Base-by-base conservation (phyloP, 1,284 basidiomycete genomes). In the Athelia sp. region DNA sequence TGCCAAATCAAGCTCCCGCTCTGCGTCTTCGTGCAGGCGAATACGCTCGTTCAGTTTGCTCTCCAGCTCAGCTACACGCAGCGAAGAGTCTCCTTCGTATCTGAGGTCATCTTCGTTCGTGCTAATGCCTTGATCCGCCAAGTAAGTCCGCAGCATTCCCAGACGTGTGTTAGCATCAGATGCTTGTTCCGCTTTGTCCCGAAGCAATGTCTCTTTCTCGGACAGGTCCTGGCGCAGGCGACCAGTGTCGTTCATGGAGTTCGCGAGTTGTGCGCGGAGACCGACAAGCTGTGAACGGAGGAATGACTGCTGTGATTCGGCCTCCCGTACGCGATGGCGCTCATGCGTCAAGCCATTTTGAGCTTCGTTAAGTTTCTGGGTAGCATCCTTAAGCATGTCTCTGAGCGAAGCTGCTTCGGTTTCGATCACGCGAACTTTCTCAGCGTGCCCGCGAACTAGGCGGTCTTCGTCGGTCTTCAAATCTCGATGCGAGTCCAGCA, bases 121-220 rank as follows among this genome's bases (percentile, higher is more conserved):
- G 24, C 76, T 76, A 47, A 97, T 78, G 9, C 93, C 94, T 59
- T 93, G 88, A 61, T 99, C 97, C 38, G 85, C 82, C 48, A 98
- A 79, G 62, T 97, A 87, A 60, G 84, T 90, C 50, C 92, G 84
- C 53, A 99, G 75, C 72, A 93, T 86, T 31, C 78, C 80, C 53
- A 91, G 72, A 56, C 91, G 90, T 53, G 95, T 74, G 53, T 82
- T 82, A 0, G 84, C 75, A 50, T 93, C 90, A 3, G 87, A 77
- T 2, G 83, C 76, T 43, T 87, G 81, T 62, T 85, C 84, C 47
- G 75, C 64, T 59, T 82, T 84, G 49, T 89, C 85, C 36, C 73
- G 75, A 40, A 92, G 67, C 52, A 87, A 81, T 9, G 74, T 65
- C 51, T 98, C 93, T 62, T 83, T 86, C 34, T 78, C 74, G 1